phyloP scores from a whole-genome alignment of 2,329 filamentous ascomycete genomes.

The Pseudocercospora crystallina region DNA sequence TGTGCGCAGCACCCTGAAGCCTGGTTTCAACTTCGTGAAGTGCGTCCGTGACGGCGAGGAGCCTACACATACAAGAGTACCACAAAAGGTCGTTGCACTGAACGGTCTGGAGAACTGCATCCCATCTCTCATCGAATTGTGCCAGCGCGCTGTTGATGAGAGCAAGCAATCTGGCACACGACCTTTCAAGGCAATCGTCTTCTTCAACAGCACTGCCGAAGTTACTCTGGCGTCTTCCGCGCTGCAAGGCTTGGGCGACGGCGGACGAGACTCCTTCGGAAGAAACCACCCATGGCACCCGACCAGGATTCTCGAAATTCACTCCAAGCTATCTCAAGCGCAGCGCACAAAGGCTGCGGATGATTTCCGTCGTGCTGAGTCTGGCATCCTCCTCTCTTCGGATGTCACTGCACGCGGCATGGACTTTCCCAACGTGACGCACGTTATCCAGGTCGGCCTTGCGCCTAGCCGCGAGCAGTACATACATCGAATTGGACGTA shows the following conservation, averaged over 20 bases:
- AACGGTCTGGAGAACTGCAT: slow-evolving; percentile 72
- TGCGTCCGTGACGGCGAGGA: slow-evolving; percentile 80
- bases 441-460: slow-evolving; percentile 53
- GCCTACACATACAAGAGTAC: slow-evolving; percentile 80
- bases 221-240: slow-evolving; percentile 65
- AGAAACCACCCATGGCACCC: slow-evolving; percentile 30
- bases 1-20: slow-evolving; percentile 75
- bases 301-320: slow-evolving; percentile 62
- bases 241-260: slow-evolving; percentile 45
- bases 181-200: slow-evolving; percentile 95
- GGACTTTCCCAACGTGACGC: slow-evolving; percentile 55
- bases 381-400: slow-evolving; percentile 52
- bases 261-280: not conserved
- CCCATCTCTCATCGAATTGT: slow-evolving; percentile 75
- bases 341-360: slow-evolving; percentile 70
- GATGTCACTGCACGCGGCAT: slow-evolving; percentile 55
- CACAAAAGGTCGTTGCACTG: slow-evolving; percentile 71
- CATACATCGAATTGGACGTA: slow-evolving; percentile 54
- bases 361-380: slow-evolving; percentile 63
- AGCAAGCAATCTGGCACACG: slow-evolving; percentile 40
- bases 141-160: slow-evolving; percentile 44
- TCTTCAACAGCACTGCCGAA: slow-evolving; percentile 76
- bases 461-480: slow-evolving; percentile 49
- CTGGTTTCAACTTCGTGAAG: slow-evolving; percentile 83
- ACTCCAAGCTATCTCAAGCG: slow-evolving; percentile 72